Conservation (phyloP, 371 early-diverging fungal species). For the Phascolomyces articulosus region DNA sequence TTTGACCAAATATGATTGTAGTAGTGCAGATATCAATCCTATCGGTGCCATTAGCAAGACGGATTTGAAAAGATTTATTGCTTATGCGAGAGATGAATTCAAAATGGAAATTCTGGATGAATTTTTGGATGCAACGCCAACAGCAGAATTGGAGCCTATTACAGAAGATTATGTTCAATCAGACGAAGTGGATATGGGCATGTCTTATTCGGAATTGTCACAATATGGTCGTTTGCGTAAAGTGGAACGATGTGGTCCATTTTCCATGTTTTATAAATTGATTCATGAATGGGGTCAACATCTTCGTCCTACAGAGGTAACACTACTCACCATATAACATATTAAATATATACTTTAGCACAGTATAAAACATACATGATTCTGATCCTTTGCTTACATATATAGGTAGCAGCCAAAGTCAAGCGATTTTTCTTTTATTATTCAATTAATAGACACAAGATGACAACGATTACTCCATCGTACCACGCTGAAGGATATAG, state of each 20-base stretch:
- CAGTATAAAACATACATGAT: too few relatives aligned
- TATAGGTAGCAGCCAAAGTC: conserved; percentile 84
- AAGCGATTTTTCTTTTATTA: conserved; percentile 96
- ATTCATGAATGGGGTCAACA: conserved; percentile 77
- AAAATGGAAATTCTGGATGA: conserved; percentile 71
- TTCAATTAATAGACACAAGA: conserved; percentile 97
- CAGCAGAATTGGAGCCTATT: conserved; percentile 95
- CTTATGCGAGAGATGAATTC: conserved; percentile 66
- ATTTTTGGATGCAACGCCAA: conserved; percentile 90
- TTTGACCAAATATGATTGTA: conserved; percentile 98
- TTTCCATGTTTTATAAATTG: conserved; percentile 88
- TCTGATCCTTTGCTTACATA: neutral
- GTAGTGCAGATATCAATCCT: conserved; percentile 96
- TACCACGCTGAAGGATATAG: conserved; percentile 96
- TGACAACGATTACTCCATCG: conserved; percentile 94
- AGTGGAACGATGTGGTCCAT: conserved; percentile 87
- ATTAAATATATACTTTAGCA: too few relatives aligned
- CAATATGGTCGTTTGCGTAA: conserved; percentile 92
- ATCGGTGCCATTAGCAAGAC: conserved; percentile 94
- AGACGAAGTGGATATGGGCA: conserved; percentile 97
- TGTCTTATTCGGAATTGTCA: conserved; percentile 94
- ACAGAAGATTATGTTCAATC: conserved; percentile 79
- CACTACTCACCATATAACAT: neutral
- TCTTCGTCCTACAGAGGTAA: conserved; percentile 67
- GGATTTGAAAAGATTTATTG: conserved; percentile 87